Percentiles rank a stretch among this genome's conserved stretches.
Evolutionary conservation across 2,329 filamentous ascomycete genomes (phyloP).

Genomic region (Chaetomium globosum): DNA sequence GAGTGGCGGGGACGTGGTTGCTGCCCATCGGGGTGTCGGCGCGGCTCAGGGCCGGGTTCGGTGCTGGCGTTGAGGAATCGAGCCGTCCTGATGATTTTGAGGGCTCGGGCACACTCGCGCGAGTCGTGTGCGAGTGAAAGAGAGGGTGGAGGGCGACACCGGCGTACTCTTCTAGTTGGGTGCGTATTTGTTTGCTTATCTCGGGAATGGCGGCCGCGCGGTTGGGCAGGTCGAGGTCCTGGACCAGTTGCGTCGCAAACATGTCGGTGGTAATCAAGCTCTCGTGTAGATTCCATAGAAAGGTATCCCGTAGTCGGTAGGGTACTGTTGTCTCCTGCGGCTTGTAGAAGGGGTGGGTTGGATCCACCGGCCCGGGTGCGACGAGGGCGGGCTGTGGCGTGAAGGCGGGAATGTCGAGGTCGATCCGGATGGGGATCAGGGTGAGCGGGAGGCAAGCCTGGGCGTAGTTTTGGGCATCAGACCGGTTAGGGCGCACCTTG

Average conservation of each 20-base stretch:
- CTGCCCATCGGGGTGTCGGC: slow-evolving; percentile 61
- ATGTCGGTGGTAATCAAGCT: slow-evolving; percentile 91
- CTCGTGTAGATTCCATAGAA: slow-evolving; percentile 97
- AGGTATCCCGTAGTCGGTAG: slow-evolving; percentile 90
- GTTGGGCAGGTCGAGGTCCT: slow-evolving; percentile 89
- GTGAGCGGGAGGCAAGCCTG: slow-evolving; percentile 81
- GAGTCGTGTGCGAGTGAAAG: slow-evolving; percentile 66
- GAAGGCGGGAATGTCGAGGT: slow-evolving; percentile 85
- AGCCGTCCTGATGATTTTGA: slow-evolving; percentile 37
- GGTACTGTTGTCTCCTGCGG: slow-evolving; percentile 77
- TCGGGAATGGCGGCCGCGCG: slow-evolving; percentile 69
- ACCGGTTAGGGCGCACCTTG: slow-evolving; percentile 61
- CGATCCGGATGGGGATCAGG: slow-evolving; percentile 92
- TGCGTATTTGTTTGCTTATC: slow-evolving; percentile 91
- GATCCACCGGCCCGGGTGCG: slow-evolving; percentile 68
- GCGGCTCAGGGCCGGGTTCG: slow-evolving; percentile 46
- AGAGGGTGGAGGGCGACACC: slow-evolving; percentile 90
- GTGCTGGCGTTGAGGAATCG: slow-evolving; percentile 37
- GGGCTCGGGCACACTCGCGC: slow-evolving; percentile 40
- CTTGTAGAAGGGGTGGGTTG: slow-evolving; percentile 75
- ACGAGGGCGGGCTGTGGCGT: slow-evolving; percentile 67
- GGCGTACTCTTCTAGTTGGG: slow-evolving; percentile 93
- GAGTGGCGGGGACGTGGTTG: slow-evolving; percentile 55
- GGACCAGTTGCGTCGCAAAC: slow-evolving; percentile 86
- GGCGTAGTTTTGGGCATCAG: slow-evolving; percentile 63